phyloP scores from a whole-genome alignment of 352 stramenopile genomes.

The Phytophthora vignae region DNA sequence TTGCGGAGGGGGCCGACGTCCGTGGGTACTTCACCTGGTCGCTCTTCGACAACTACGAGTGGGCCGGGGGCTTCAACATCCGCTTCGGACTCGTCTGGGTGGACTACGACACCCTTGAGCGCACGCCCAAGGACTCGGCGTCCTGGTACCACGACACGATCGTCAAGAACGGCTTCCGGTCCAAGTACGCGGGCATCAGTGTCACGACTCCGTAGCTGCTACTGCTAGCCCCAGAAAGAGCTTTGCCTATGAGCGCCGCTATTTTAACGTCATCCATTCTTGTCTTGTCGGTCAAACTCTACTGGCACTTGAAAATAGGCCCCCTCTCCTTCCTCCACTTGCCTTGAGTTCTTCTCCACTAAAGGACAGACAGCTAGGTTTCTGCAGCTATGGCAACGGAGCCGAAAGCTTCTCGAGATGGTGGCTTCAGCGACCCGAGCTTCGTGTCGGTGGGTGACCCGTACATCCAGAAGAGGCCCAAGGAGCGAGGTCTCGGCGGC shows the following conservation, averaged over 20 bases:
- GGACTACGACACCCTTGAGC: slow-evolving; percentile 66
- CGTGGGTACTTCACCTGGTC: slow-evolving; percentile 93
- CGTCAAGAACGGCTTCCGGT: slow-evolving; percentile 50
- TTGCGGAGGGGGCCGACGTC: slow-evolving; percentile 63
- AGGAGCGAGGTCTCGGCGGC: slow-evolving; percentile 60
- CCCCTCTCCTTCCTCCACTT: not conserved
- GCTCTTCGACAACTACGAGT: slow-evolving; percentile 95
- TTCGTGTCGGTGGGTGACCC: slow-evolving; percentile 75
- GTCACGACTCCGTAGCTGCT: slow-evolving; percentile 13
- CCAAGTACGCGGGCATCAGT: slow-evolving; percentile 15
- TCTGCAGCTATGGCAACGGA: slow-evolving; percentile 26
- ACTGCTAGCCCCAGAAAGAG: not conserved
- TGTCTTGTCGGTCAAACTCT: slow-evolving; percentile 12
- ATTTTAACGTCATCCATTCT: slow-evolving; percentile 25
- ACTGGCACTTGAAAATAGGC: slow-evolving; percentile 29
- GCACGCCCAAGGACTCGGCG: slow-evolving; percentile 67
- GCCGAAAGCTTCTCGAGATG: slow-evolving; percentile 68
- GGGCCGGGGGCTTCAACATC: slow-evolving; percentile 72
- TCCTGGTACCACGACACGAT: slow-evolving; percentile 63
- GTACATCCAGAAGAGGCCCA: slow-evolving; percentile 54
- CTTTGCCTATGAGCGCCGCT: slow-evolving; percentile 3
- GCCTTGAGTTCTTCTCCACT: not conserved
- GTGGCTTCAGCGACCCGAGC: slow-evolving; percentile 77
- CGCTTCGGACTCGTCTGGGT: slow-evolving; percentile 69
- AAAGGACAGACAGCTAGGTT: too few species aligned